Evolutionary conservation across 306 rosid genomes (phyloP).

Genomic region (Biancaea sappan): DNA sequence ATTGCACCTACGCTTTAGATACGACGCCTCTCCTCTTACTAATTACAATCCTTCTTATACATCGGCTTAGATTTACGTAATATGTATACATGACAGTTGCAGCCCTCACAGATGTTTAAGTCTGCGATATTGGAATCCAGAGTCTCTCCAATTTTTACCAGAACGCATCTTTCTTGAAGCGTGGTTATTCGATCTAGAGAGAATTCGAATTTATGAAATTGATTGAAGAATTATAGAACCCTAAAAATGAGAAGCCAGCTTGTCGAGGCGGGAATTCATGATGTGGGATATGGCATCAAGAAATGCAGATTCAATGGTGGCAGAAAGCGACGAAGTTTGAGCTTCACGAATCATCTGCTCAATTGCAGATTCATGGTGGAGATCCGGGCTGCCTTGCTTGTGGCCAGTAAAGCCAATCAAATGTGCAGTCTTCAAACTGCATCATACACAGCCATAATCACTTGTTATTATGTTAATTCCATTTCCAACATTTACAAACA

Average conservation of each 20-base stretch:
- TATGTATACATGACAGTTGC: slow-evolving; percentile 38
- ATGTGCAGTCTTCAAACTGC: slow-evolving; percentile 90
- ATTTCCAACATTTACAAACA: too few species aligned
- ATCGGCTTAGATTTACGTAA: neutral
- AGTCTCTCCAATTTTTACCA: too few species aligned
- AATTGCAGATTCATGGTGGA: slow-evolving; percentile 67
- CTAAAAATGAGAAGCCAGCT: slow-evolving; percentile 28
- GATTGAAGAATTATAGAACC: too few species aligned
- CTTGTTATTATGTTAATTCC: too few species aligned
- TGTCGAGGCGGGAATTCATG: slow-evolving; percentile 67
- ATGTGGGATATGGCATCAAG: slow-evolving; percentile 54
- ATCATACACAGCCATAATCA: slow-evolving; percentile 18
- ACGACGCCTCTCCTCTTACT: too few species aligned
- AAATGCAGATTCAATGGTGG: slow-evolving; percentile 62
- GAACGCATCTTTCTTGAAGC: too few species aligned
- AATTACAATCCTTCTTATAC: neutral
- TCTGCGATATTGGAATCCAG: too few species aligned
- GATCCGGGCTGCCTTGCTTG: slow-evolving; percentile 65
- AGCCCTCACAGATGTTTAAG: too few species aligned
- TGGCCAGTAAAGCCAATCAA: slow-evolving; percentile 93
- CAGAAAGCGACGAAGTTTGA: slow-evolving; percentile 56
- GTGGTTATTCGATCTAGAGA: too few species aligned
- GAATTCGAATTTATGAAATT: too few species aligned
- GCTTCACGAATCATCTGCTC: slow-evolving; percentile 69
- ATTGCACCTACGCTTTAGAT: too few species aligned